Evolutionary conservation across 257 asterid genomes (phyloP).

Genomic region (Scutellaria galericulata): DNA sequence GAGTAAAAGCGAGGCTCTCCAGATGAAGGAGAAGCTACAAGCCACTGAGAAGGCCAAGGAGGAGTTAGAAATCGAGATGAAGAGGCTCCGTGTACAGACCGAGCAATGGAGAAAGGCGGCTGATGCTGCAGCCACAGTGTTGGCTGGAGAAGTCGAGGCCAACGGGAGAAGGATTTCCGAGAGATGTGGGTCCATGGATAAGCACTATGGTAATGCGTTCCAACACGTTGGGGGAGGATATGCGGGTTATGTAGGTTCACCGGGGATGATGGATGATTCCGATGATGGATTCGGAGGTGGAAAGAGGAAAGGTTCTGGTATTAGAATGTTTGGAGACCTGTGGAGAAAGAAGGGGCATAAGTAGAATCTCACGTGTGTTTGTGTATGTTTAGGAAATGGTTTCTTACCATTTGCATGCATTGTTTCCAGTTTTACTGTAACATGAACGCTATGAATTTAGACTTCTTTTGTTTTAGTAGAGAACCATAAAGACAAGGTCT

Average conservation of each 20-base stretch:
- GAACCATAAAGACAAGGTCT: no score
- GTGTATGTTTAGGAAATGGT: conserved; percentile 37
- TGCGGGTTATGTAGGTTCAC: conserved; percentile 57
- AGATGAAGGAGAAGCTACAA: conserved; percentile 53
- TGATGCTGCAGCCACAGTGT: conserved; percentile 87
- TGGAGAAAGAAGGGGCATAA: conserved; percentile 91
- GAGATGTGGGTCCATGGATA: conserved; percentile 97
- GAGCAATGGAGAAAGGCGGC: conserved; percentile 99
- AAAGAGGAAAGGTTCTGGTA: conserved; percentile 72
- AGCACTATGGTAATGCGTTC: conserved; percentile 51
- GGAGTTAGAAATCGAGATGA: conserved; percentile 80
- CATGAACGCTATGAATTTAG: no score
- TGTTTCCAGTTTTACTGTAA: no score
- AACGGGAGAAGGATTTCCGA: conserved; percentile 72
- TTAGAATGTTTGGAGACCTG: conserved; percentile 84
- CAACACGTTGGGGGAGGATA: conserved; percentile 52
- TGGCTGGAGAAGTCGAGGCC: conserved; percentile 71
- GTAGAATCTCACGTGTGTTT: conserved; percentile 23
- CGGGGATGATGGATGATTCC: conserved; percentile 50
- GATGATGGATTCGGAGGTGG: conserved; percentile 72
- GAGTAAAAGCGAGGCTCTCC: conserved; percentile 44
- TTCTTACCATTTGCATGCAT: conserved; percentile 26
- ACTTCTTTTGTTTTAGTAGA: neutral
- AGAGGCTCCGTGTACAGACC: conserved; percentile 79
- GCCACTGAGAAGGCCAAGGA: conserved; percentile 57